Conservation (phyloP, 495 filamentous ascomycete genomes). For the Physcia stellaris region DNA sequence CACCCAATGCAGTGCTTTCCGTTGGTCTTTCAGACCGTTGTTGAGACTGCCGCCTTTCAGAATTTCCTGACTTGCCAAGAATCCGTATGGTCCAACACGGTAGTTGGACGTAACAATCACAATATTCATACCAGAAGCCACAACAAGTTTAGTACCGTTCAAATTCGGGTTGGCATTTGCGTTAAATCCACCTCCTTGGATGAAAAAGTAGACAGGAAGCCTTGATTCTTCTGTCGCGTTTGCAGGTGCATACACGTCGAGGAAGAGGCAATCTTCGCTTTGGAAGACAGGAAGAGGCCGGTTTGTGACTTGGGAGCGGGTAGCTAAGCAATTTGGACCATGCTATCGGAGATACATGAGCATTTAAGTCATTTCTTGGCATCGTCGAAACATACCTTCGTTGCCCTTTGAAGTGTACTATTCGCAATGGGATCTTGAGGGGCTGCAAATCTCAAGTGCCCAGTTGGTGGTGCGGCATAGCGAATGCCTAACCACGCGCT, state of each 20-base stretch:
- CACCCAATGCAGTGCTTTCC: slow-evolving; percentile 56
- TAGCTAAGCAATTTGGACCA: slow-evolving; percentile 39
- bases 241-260: slow-evolving; percentile 58
- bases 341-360: slow-evolving; percentile 19
- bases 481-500: slow-evolving; percentile 54
- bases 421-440: slow-evolving; percentile 38
- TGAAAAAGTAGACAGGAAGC: slow-evolving; percentile 58
- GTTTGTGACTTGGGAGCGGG: slow-evolving; percentile 17
- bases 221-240: slow-evolving; percentile 31
- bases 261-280: slow-evolving; percentile 60
- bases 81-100: slow-evolving; percentile 61
- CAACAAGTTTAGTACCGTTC: slow-evolving; percentile 47
- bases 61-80: slow-evolving; percentile 51
- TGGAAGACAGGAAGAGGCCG: slow-evolving; percentile 15
- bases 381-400: slow-evolving; percentile 19
- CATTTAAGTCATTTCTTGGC: neutral
- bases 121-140: slow-evolving; percentile 43
- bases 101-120: slow-evolving; percentile 70
- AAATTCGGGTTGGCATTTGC: slow-evolving; percentile 48
- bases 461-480: slow-evolving; percentile 46
- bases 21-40: slow-evolving; percentile 59
- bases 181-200: slow-evolving; percentile 67
- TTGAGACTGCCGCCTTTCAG: slow-evolving; percentile 43
- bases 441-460: slow-evolving; percentile 42
- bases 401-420: slow-evolving; percentile 29